Evolutionary conservation across 1,284 basidiomycete genomes (phyloP).

Genomic region (Fomes fomentarius): DNA sequence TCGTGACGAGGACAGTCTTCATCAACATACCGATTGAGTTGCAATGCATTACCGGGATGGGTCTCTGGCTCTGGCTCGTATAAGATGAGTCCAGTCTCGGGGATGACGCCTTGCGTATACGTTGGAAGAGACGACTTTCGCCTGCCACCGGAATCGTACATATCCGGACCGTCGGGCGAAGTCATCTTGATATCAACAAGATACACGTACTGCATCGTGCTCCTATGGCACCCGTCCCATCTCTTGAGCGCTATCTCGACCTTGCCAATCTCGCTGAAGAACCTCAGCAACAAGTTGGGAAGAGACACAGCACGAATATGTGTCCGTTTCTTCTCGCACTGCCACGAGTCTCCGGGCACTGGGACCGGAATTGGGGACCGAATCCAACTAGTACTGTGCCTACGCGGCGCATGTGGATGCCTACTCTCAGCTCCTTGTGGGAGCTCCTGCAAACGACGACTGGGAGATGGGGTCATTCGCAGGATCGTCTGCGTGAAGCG

Average conservation of each 20-base stretch:
- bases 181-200: conserved; percentile 2
- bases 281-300: conserved; percentile 1
- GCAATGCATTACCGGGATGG: background rate
- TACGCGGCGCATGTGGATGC: background rate
- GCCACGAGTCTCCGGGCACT: background rate
- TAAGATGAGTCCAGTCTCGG: conserved; percentile 1
- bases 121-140: conserved; percentile 1
- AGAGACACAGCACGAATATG: conserved; percentile 1
- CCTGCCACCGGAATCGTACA: background rate
- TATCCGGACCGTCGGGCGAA: background rate
- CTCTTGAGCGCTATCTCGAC: conserved; percentile 1
- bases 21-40: background rate
- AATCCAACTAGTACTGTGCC: background rate
- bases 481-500: conserved; percentile 6
- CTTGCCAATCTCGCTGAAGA: background rate
- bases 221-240: conserved; percentile 5
- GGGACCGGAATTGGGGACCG: background rate
- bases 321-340: conserved; percentile 1
- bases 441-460: background rate
- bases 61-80: background rate
- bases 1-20: background rate
- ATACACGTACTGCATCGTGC: conserved; percentile 4
- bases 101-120: conserved; percentile 3
- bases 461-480: background rate
- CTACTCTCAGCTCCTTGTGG: background rate